Conservation (phyloP, 371 early-diverging fungal genomes). For the Mortierella sp. region DNA sequence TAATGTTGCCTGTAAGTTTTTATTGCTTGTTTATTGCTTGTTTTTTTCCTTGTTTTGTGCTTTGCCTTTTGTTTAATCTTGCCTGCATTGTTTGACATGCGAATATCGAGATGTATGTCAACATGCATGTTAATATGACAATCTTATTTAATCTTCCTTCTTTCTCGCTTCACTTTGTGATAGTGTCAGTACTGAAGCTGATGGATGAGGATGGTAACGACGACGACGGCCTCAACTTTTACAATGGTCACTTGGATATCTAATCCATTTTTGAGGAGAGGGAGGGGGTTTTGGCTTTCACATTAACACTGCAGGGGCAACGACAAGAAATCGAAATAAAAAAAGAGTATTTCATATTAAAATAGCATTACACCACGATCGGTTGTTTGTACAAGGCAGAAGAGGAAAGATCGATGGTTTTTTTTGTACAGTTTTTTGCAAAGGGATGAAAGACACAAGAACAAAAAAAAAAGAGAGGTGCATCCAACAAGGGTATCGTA, state of each 20-base stretch:
- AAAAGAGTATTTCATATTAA: neutral
- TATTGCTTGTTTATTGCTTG: neutral
- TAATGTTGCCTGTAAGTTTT: slow-evolving; percentile 43
- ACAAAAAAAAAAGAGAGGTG: neutral
- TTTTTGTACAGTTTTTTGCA: slow-evolving; percentile 5
- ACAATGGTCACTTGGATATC: slow-evolving; percentile 21
- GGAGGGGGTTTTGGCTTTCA: no score
- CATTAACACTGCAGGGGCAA: no score
- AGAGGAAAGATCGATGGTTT: neutral
- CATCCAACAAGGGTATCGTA: no score
- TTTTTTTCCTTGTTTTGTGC: neutral
- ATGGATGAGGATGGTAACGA: slow-evolving; percentile 17
- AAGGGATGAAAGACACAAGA: neutral
- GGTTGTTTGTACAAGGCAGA: neutral
- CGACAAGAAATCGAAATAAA: neutral
- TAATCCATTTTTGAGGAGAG: no score
- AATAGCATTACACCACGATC: neutral
- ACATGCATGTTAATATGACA: no score
- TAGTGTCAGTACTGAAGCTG: slow-evolving; percentile 41
- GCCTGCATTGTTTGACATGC: slow-evolving; percentile 17
- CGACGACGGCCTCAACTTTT: slow-evolving; percentile 21
- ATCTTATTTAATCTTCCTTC: no score
- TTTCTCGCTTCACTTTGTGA: neutral
- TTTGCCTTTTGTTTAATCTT: slow-evolving; percentile 46
- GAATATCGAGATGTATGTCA: no score